Conservation (phyloP, 495 filamentous ascomycete species). For the Chaetomium tenue region DNA sequence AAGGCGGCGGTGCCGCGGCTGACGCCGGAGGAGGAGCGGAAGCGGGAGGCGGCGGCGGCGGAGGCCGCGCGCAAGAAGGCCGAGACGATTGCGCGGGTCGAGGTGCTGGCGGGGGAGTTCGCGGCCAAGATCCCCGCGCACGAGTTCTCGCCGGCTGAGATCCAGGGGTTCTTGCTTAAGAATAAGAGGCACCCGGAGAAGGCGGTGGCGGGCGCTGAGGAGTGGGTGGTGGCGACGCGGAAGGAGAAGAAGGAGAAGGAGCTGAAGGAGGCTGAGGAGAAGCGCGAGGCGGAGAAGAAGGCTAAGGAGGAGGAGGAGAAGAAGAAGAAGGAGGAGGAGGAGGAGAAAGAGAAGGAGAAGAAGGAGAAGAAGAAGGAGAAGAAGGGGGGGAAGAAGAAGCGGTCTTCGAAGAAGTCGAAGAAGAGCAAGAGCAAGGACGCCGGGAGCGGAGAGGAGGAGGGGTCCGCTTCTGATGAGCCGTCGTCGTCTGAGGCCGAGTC, state of each 20-base stretch:
- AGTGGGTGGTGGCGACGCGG: slow-evolving; percentile 57
- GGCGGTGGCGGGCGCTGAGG: slow-evolving; percentile 55
- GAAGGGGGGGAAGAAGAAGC: slow-evolving; percentile 28
- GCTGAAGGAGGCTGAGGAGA: slow-evolving; percentile 47
- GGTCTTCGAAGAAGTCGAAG: slow-evolving; percentile 24
- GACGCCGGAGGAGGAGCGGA: slow-evolving; percentile 37
- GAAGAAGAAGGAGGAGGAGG: slow-evolving; percentile 33
- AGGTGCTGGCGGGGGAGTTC: slow-evolving; percentile 54
- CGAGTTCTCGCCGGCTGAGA: slow-evolving; percentile 71
- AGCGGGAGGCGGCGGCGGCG: slow-evolving; percentile 30
- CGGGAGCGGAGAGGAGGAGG: slow-evolving; percentile 1
- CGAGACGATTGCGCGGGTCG: slow-evolving; percentile 37
- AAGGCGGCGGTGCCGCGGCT: slow-evolving; percentile 3
- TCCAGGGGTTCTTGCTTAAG: slow-evolving; percentile 72
- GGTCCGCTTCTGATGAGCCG: slow-evolving; percentile 5
- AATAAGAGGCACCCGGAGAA: slow-evolving; percentile 62
- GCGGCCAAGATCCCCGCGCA: slow-evolving; percentile 58
- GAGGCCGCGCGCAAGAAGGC: slow-evolving; percentile 38
- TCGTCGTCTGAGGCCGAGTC: slow-evolving; percentile 22
- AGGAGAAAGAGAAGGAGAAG: slow-evolving; percentile 30
- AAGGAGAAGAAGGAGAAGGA: slow-evolving; percentile 59
- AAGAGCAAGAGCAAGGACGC: slow-evolving; percentile 4
- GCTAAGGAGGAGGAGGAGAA: slow-evolving; percentile 38
- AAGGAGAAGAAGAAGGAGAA: slow-evolving; percentile 30
- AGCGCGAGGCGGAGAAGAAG: slow-evolving; percentile 40